These are phyloP conservation scores for Cryptosporidium baileyi DNA, from an alignment of 169 alveolate genomes.

Conservation along the genomic window DNA sequence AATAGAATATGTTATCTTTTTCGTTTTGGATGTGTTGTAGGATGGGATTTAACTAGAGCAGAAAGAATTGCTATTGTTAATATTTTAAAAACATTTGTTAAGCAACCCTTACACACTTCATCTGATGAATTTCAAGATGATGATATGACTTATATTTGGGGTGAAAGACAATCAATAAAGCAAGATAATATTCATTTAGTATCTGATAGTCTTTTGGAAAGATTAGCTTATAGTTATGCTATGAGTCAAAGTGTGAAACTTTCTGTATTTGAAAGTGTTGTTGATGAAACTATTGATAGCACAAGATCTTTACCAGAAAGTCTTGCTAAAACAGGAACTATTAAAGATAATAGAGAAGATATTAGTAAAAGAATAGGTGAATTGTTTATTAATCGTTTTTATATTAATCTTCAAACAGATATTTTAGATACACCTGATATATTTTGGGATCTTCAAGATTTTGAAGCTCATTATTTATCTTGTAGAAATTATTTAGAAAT, in stretches of 20 bases:
- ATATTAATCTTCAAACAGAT: constrained; percentile 83
- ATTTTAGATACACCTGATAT: constrained; percentile 86
- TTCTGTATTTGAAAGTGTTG: constrained; percentile 81
- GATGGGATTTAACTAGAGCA: constrained; percentile 67
- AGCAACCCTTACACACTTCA: constrained; percentile 49
- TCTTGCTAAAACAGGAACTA: constrained; percentile 81
- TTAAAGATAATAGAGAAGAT: constrained; percentile 80
- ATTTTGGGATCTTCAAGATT: constrained; percentile 87
- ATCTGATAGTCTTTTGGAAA: constrained; percentile 76
- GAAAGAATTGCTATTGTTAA: constrained; percentile 62
- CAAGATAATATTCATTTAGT: constrained; percentile 80
- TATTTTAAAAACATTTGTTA: constrained; percentile 36
- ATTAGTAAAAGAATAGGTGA: constrained; percentile 84
- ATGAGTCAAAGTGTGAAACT: constrained; percentile 83
- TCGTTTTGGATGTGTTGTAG: constrained; percentile 60
- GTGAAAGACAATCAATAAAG: constrained; percentile 76
- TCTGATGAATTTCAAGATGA: constrained; percentile 67
- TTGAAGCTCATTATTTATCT: constrained; percentile 79
- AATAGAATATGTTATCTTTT: constrained; percentile 43
- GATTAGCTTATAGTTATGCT: constrained; percentile 83
- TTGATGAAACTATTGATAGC: constrained; percentile 82
- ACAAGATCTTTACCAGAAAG: constrained; percentile 84
- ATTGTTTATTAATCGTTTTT: constrained; percentile 82
- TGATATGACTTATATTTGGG: constrained; percentile 76
- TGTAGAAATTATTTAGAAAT: constrained; percentile 82